Evolutionary conservation across 176 grass and related monocot genomes (phyloP), one percentile per base, ranked within the genome.

Genomic region (Carex cristatella): DNA sequence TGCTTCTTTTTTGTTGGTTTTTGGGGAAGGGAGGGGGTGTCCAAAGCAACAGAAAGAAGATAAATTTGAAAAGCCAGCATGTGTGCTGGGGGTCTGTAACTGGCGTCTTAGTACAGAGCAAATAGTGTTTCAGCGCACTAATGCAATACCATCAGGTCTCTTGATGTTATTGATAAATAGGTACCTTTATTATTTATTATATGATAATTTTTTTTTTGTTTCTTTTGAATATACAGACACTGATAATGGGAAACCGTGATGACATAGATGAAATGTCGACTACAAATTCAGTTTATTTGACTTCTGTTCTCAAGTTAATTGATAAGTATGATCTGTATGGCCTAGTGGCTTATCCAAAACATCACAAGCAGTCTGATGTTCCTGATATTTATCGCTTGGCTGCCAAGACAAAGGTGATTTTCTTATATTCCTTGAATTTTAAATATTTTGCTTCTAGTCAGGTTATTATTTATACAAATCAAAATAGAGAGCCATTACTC

Each of bases 261-360:
- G 78, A 72, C 80, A 88, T 91, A 60, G 89, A 91, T 85, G 89
- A 91, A 38, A 91, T 91, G 89, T 88, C 86, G 13, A 85, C 66
- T 79, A 91, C 89, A 85, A 91, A 86, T 85, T 30, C 89, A 48
- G 76, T 60, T 60, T 86, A 85, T 70, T 88, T 91, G 82, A 86
- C 83, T 79, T 60, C 89, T 30, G 76, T 88, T 54, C 83, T 91
- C 18, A 91, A 91, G 59, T 88, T 91, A 79, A 88, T 91, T 79
- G 89, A 91, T 74, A 91, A 88, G n/a, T 86, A 91, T 79, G 89
- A 91, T 79, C 40, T 91, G 7, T 91, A 88, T 54, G 89, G 89
- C 13, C 89, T 76, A 88, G 89, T 91, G 65, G 89, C 89, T 82
- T 91, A 91, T 85, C 89, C 89, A 15, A 91, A 91, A 49, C 89